Conservation (phyloP, 129 eudicot species). For the carrot (Daucus carota) region DNA sequence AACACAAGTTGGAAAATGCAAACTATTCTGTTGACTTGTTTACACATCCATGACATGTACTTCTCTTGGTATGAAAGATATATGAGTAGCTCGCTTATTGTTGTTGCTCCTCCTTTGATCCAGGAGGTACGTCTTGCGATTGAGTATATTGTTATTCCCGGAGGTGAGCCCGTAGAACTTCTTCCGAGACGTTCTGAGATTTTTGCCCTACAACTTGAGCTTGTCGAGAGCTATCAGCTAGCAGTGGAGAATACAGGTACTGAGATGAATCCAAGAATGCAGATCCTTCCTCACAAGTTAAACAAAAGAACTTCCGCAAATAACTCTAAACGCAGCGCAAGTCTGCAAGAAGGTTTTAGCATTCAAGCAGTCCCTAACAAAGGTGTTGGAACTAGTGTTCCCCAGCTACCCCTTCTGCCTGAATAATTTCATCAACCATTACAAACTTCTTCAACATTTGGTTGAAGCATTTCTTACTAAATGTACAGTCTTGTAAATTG, state of each 20-base stretch:
- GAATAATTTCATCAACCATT: conserved; percentile 29
- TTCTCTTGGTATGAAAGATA: too few species aligned
- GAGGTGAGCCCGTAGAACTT: conserved; percentile 94
- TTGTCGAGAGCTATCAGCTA: conserved; percentile 78
- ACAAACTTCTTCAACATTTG: conserved; percentile 26
- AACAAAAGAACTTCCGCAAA: conserved; percentile 35
- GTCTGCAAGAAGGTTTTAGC: conserved; percentile 16
- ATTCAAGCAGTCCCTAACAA: conserved; percentile 23
- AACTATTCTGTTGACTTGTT: neutral
- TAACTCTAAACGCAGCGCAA: conserved; percentile 23
- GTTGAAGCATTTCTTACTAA: conserved; percentile 13
- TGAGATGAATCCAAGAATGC: conserved; percentile 75
- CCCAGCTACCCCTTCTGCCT: conserved; percentile 73
- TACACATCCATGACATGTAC: neutral
- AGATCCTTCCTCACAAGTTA: conserved; percentile 74
- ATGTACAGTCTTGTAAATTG: conserved; percentile 5
- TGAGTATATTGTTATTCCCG: conserved; percentile 94
- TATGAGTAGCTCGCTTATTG: neutral
- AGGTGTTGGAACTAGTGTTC: conserved; percentile 40
- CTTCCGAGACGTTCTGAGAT: conserved; percentile 88
- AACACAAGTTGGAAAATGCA: too few species aligned
- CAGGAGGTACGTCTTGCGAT: conserved; percentile 98
- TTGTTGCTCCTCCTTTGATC: conserved; percentile 9
- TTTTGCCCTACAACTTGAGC: conserved; percentile 88
- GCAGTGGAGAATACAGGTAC: conserved; percentile 86